These are phyloP conservation scores for Neobulgaria alba DNA, from an alignment of 2,329 filamentous ascomycete species.

Conservation along the genomic window DNA sequence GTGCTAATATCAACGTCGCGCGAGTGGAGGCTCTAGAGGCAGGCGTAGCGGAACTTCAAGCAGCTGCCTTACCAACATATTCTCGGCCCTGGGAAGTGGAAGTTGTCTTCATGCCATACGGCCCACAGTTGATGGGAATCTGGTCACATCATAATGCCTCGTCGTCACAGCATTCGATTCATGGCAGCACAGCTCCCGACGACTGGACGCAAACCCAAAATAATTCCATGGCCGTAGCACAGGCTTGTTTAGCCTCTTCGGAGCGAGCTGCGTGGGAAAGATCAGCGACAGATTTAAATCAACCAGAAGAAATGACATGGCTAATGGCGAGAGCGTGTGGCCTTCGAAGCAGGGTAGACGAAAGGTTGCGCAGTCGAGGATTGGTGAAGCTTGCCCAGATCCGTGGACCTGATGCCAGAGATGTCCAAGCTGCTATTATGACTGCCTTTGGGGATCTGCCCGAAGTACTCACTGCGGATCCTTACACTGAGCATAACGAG, in stretches of 20 bases:
- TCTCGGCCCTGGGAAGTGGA: constrained; percentile 64
- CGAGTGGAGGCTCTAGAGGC: constrained; percentile 40
- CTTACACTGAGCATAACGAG: constrained; percentile 14
- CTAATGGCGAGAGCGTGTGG: constrained; percentile 61
- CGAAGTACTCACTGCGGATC: constrained; percentile 30
- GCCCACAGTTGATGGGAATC: constrained; percentile 41
- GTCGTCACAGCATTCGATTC: constrained; percentile 29
- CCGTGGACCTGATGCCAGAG: constrained; percentile 54
- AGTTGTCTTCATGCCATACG: constrained; percentile 67
- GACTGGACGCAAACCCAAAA: constrained; percentile 36
- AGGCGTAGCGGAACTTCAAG: constrained; percentile 23
- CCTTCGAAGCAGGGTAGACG: constrained; percentile 52
- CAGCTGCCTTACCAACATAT: constrained; percentile 44
- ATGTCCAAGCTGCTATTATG: constrained; percentile 56
- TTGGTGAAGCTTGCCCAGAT: constrained; percentile 57
- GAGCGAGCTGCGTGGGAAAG: constrained; percentile 24
- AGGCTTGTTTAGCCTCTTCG: constrained; percentile 19
- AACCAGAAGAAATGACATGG: constrained; percentile 17
- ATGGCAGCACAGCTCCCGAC: constrained; percentile 34
- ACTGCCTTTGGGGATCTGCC: constrained; percentile 51
- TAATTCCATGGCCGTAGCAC: constrained; percentile 20
- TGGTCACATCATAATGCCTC: constrained; percentile 32
- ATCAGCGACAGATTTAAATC: constrained; percentile 12
- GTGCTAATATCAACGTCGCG: constrained; percentile 33
- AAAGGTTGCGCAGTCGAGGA: constrained; percentile 66